Percentiles rank a stretch among this genome's conserved stretches.
Conservation (phyloP, 805 yeast species). For the Starmerella scarabaei region DNA sequence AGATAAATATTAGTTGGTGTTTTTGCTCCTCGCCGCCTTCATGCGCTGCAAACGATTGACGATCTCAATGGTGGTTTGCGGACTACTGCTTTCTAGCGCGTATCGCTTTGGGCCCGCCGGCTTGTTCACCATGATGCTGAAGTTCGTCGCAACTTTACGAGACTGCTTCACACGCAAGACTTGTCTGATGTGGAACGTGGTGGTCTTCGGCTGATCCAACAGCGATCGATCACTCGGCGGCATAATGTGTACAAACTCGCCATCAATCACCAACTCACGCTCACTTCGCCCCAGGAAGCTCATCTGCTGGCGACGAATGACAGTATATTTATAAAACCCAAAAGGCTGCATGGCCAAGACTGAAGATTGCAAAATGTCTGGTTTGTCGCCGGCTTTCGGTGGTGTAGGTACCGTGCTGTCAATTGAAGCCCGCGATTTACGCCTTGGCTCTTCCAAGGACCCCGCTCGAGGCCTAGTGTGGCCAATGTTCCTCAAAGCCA, state of each 20-base stretch:
- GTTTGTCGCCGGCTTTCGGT: neutral
- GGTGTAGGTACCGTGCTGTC: neutral
- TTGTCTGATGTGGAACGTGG: conserved; percentile 74
- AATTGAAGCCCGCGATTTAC: neutral
- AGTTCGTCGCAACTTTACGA: conserved; percentile 58
- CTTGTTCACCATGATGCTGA: conserved; percentile 67
- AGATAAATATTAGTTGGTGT: too few species aligned
- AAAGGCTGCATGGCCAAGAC: conserved; percentile 21
- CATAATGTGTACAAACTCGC: conserved; percentile 80
- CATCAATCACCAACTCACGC: conserved; percentile 76
- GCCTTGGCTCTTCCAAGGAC: neutral
- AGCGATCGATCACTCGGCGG: conserved; percentile 71
- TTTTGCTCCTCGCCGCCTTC: too few species aligned
- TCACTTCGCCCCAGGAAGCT: conserved; percentile 70
- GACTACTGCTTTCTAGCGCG: conserved; percentile 64
- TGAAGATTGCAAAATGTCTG: conserved; percentile 9
- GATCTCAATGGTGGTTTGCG: conserved; percentile 55
- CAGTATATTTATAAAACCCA: conserved; percentile 71
- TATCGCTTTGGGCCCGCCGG: conserved; percentile 64
- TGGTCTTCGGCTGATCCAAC: conserved; percentile 65
- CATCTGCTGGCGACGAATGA: conserved; percentile 80
- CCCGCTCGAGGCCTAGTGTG: neutral
- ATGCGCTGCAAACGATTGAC: conserved; percentile 42
- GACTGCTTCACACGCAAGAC: conserved; percentile 65
- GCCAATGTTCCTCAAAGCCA: conserved; percentile 5